Conservation (phyloP, 129 eudicot genomes). For the Kitagawia praeruptora region DNA sequence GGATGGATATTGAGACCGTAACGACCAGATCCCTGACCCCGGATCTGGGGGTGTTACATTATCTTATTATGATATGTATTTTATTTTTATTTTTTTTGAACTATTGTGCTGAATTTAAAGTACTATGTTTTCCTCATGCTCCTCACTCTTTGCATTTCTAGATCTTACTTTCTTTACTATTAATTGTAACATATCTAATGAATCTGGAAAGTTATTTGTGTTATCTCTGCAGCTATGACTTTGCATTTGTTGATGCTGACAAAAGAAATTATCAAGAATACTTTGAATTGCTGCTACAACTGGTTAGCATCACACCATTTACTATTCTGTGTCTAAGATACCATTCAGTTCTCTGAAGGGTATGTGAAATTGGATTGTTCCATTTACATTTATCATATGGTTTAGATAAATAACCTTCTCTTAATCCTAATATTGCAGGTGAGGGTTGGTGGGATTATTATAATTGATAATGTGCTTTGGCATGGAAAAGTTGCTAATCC, state of each 20-base stretch:
- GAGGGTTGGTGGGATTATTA: constrained; percentile 83
- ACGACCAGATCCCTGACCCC: no score
- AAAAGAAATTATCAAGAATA: constrained; percentile 88
- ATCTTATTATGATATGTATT: neutral
- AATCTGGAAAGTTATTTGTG: neutral
- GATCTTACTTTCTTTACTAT: neutral
- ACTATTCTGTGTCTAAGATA: constrained; percentile 8
- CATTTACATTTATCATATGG: neutral
- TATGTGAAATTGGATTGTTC: neutral
- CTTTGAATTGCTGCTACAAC: constrained; percentile 74
- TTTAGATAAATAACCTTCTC: neutral
- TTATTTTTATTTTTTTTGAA: neutral
- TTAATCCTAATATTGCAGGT: constrained; percentile 41
- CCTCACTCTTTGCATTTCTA: neutral
- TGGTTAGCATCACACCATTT: constrained; percentile 40
- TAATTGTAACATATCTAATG: neutral
- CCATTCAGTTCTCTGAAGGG: neutral
- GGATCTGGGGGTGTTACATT: no score
- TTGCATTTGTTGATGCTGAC: constrained; percentile 94
- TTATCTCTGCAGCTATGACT: constrained; percentile 63
- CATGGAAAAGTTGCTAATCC: constrained; percentile 95
- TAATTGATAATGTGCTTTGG: constrained; percentile 97
- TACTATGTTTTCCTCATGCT: neutral
- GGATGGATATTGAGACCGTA: no score
- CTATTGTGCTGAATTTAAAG: neutral